A percentile compares a stretch with the other conserved stretches of the same genome.
Evolutionary conservation across 495 filamentous ascomycete genomes (phyloP).

Genomic region (Aspergillus carlsbadensis): DNA sequence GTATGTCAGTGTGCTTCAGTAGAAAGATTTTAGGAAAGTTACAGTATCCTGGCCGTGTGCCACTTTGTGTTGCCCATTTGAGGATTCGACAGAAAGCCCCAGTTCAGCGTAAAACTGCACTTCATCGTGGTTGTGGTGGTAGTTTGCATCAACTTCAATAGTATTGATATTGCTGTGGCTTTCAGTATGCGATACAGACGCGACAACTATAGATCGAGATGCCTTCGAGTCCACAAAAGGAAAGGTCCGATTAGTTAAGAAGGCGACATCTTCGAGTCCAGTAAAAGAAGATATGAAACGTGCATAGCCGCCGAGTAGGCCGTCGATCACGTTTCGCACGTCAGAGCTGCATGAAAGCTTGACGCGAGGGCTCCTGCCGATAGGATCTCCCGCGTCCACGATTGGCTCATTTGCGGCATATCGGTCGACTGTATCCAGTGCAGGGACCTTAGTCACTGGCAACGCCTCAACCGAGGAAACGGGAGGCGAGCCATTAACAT

Average conservation of each 20-base stretch:
- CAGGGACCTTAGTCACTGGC: slow-evolving; percentile 25
- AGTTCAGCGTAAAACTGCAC: slow-evolving; percentile 23
- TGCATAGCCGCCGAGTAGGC: slow-evolving; percentile 21
- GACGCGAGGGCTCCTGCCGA: slow-evolving; percentile 10
- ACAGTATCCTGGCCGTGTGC: slow-evolving; percentile 6
- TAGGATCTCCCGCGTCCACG: background rate
- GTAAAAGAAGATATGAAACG: slow-evolving; percentile 22
- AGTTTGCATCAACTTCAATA: slow-evolving; percentile 11
- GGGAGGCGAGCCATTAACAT: background rate
- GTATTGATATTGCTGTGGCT: background rate
- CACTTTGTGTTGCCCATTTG: slow-evolving; percentile 15
- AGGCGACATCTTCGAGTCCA: slow-evolving; percentile 25
- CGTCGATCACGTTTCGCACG: slow-evolving; percentile 9
- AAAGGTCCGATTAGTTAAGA: slow-evolving; percentile 10
- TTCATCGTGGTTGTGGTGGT: slow-evolving; percentile 17
- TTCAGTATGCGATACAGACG: slow-evolving; percentile 7
- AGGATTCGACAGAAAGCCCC: slow-evolving; percentile 11
- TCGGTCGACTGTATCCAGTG: slow-evolving; percentile 25
- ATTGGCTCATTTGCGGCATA: slow-evolving; percentile 16
- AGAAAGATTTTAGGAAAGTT: background rate
- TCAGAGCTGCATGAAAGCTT: slow-evolving; percentile 15
- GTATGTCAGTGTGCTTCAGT: background rate
- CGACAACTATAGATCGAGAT: slow-evolving; percentile 6
- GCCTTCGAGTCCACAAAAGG: slow-evolving; percentile 3
- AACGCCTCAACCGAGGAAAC: slow-evolving; percentile 2